Evolutionary conservation across 192 early-diverging fungal genomes (phyloP).

Genomic region (Podila verticillata): DNA sequence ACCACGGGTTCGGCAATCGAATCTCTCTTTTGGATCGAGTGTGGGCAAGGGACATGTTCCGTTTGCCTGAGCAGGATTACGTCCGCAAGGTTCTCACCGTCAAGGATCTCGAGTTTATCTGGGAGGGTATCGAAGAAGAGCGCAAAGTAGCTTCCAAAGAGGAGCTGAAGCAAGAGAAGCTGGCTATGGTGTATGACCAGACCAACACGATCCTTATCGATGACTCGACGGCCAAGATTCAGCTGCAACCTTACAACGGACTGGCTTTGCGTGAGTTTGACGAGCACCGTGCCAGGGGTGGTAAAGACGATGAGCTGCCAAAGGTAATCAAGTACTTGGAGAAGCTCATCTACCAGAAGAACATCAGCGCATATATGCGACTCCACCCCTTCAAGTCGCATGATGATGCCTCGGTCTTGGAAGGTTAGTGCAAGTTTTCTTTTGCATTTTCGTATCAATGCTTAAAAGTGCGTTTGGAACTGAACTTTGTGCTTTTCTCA

Average conservation of each 20-base stretch:
- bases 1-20: slow-evolving; percentile 23
- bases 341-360: slow-evolving; percentile 46
- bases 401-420: not conserved
- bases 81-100: slow-evolving; percentile 56
- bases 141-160: not conserved
- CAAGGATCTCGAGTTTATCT: slow-evolving; percentile 72
- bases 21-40: slow-evolving; percentile 60
- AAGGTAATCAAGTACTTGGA: slow-evolving; percentile 56
- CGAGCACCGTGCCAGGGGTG: not conserved
- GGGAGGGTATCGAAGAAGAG: slow-evolving; percentile 51
- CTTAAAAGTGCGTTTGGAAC: not conserved
- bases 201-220: slow-evolving; percentile 65
- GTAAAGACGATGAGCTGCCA: slow-evolving; percentile 55
- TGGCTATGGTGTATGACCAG: slow-evolving; percentile 32
- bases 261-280: slow-evolving; percentile 56
- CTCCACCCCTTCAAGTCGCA: slow-evolving; percentile 48
- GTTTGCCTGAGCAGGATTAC: slow-evolving; percentile 55
- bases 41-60: slow-evolving; percentile 69
- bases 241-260: slow-evolving; percentile 62
- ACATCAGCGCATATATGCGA: slow-evolving; percentile 61
- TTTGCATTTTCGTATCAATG: no score
- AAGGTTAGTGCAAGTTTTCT: not conserved
- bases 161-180: not conserved
- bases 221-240: slow-evolving; percentile 58
- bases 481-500: not conserved